Conservation (phyloP, 257 asterid genomes). For the Solanum paucissectum region DNA sequence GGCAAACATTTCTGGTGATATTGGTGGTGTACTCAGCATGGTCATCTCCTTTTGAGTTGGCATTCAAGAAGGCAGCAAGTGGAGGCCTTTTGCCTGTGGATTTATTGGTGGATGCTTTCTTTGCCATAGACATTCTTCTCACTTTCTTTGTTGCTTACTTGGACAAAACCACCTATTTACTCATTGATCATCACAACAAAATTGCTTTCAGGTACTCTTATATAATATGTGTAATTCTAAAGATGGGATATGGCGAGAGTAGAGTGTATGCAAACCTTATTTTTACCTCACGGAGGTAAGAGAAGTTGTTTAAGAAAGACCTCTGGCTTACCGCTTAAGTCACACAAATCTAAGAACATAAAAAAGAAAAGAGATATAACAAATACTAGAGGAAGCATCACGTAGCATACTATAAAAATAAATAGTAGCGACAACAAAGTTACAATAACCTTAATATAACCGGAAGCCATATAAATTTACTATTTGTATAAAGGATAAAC, state of each 20-base stretch:
- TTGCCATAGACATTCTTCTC: constrained; percentile 55
- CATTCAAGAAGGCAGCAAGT: constrained; percentile 49
- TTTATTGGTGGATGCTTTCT: constrained; percentile 67
- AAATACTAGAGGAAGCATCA: not conserved
- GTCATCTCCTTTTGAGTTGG: constrained; percentile 89
- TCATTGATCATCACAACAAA: constrained; percentile 57
- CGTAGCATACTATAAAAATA: not conserved
- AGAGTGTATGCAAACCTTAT: not conserved
- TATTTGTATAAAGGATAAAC: not conserved
- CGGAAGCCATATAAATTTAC: no score
- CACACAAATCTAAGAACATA: not conserved
- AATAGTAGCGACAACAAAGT: not conserved
- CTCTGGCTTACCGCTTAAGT: not conserved
- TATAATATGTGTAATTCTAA: not conserved
- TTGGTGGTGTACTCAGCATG: constrained; percentile 92
- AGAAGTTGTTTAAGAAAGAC: not conserved
- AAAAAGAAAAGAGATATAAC: not conserved
- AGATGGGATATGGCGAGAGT: not conserved
- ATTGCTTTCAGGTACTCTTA: constrained; percentile 46
- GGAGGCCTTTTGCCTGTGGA: constrained; percentile 67
- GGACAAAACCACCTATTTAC: constrained; percentile 72
- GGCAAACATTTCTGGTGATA: constrained; percentile 76
- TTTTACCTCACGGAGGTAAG: not conserved
- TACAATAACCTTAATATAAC: not conserved
- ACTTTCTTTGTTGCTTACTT: constrained; percentile 83